These are phyloP conservation scores for Jimgerdemannia lactiflua DNA, from an alignment of 192 early-diverging fungal species.

Conservation along the genomic window DNA sequence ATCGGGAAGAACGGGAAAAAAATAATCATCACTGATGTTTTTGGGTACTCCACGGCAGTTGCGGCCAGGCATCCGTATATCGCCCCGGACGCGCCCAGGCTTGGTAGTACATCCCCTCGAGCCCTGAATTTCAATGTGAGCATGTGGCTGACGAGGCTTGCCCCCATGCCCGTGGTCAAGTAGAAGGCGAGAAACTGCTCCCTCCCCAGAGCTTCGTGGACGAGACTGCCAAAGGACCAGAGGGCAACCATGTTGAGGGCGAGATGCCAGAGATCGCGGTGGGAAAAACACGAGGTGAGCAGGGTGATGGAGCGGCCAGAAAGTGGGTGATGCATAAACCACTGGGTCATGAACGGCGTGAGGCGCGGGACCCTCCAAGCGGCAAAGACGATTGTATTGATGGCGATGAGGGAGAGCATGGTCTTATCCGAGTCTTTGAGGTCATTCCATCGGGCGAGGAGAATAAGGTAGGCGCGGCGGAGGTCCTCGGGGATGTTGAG, in stretches of 20 bases:
- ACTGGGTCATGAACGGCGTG: constrained; percentile 65
- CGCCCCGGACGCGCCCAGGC: constrained; percentile 83
- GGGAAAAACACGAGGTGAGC: constrained; percentile 77
- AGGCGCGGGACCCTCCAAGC: constrained; percentile 72
- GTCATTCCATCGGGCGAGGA: constrained; percentile 27
- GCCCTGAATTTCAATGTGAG: constrained; percentile 36
- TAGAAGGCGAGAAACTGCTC: constrained; percentile 84
- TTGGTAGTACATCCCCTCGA: constrained; percentile 41
- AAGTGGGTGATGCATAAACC: constrained; percentile 79
- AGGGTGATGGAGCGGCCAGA: constrained; percentile 68
- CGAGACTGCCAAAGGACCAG: constrained; percentile 55
- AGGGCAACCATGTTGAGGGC: constrained; percentile 80
- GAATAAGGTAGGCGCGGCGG: constrained; percentile 24
- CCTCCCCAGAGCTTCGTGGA: constrained; percentile 50
- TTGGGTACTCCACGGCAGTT: constrained; percentile 53
- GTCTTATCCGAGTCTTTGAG: constrained; percentile 28
- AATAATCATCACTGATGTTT: constrained; percentile 54
- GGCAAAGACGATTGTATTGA: constrained; percentile 72
- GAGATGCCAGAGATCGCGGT: constrained; percentile 71
- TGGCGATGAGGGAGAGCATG: constrained; percentile 53
- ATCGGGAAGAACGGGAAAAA: constrained; percentile 57
- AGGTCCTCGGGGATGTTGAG: constrained; percentile 33
- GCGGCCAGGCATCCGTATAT: constrained; percentile 69
- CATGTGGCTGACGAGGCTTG: constrained; percentile 67
- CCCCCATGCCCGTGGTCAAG: constrained; percentile 60